A percentile compares a stretch with the other conserved stretches of the same genome.
Evolutionary conservation across 1,284 basidiomycete species (phyloP).

Genomic region (Cryptococcus maquisensis): DNA sequence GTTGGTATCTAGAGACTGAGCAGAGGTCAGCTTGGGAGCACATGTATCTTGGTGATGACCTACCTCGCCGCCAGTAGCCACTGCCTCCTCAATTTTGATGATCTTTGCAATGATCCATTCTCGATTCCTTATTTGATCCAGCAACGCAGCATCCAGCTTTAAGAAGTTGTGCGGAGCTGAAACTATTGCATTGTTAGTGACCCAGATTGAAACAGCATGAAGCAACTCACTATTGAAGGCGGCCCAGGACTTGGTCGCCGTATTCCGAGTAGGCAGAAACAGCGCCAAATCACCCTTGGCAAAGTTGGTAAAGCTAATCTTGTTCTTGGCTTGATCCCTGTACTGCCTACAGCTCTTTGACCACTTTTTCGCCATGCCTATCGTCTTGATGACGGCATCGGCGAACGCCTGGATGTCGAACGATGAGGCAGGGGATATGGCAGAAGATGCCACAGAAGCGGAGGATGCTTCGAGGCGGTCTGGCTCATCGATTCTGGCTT

Average conservation of each 20-base stretch:
- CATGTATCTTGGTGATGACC: conserved; percentile 23
- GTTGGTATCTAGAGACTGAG: conserved; percentile 49
- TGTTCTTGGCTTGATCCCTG: conserved; percentile 83
- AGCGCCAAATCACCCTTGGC: conserved; percentile 84
- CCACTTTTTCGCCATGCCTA: conserved; percentile 87
- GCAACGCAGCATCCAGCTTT: conserved; percentile 74
- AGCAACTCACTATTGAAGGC: conserved; percentile 72
- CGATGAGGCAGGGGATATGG: neutral
- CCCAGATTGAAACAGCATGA: neutral
- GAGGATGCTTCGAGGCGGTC: neutral
- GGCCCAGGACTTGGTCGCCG: conserved; percentile 89
- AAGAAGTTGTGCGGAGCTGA: conserved; percentile 97
- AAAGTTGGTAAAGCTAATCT: conserved; percentile 91
- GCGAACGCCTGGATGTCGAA: conserved; percentile 80
- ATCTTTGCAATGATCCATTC: conserved; percentile 96
- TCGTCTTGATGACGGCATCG: conserved; percentile 72
- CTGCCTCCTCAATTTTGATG: conserved; percentile 75
- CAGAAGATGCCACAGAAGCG: neutral
- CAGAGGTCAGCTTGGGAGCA: conserved; percentile 57
- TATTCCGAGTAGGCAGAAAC: conserved; percentile 91
- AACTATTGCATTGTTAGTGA: conserved; percentile 53
- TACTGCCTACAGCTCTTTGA: conserved; percentile 94
- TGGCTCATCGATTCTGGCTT: too few relatives aligned
- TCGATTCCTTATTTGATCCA: conserved; percentile 74
- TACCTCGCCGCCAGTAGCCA: conserved; percentile 73